phyloP scores from a whole-genome alignment of 768 basidiomycete species.

The Mycena haematopus region DNA sequence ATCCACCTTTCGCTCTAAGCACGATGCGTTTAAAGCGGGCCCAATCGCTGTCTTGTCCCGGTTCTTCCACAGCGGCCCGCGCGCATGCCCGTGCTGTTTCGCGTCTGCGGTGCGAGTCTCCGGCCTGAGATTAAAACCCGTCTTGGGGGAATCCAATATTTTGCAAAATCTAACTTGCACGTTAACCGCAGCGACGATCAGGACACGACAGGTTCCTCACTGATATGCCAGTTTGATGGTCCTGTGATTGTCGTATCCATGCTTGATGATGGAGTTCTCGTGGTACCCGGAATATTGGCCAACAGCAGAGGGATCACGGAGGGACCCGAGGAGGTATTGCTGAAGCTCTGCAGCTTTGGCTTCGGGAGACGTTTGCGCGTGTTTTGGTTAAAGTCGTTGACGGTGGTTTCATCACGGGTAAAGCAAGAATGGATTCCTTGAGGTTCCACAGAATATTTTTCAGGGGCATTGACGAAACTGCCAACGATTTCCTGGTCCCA shows the following conservation, averaged over 20 bases:
- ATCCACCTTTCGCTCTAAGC: conserved; percentile 25
- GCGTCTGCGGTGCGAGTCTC: conserved; percentile 40
- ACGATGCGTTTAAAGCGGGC: conserved; percentile 17
- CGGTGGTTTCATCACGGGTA: conserved; percentile 48
- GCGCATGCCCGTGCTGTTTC: conserved; percentile 28
- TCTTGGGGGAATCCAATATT: conserved; percentile 67
- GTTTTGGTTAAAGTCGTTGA: conserved; percentile 47
- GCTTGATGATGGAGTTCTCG: conserved; percentile 57
- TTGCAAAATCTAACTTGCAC: conserved; percentile 49
- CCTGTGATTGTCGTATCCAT: conserved; percentile 56
- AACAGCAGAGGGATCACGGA: conserved; percentile 52
- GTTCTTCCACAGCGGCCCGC: conserved; percentile 34
- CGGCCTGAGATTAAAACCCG: conserved; percentile 53
- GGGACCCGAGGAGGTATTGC: conserved; percentile 53
- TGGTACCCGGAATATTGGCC: conserved; percentile 65
- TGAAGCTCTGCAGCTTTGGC: conserved; percentile 49
- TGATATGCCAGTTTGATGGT: conserved; percentile 64
- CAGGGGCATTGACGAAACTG: conserved; percentile 59
- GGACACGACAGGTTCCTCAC: conserved; percentile 35
- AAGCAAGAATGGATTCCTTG: conserved; percentile 48
- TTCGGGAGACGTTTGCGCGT: conserved; percentile 28
- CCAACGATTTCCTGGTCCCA: conserved; percentile 64
- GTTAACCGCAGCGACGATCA: conserved; percentile 4
- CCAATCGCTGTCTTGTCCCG: conserved; percentile 11
- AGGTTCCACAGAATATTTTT: conserved; percentile 58